Base-by-base conservation (phyloP, 805 yeast species). In the Hanseniaspora jakobsenii region DNA sequence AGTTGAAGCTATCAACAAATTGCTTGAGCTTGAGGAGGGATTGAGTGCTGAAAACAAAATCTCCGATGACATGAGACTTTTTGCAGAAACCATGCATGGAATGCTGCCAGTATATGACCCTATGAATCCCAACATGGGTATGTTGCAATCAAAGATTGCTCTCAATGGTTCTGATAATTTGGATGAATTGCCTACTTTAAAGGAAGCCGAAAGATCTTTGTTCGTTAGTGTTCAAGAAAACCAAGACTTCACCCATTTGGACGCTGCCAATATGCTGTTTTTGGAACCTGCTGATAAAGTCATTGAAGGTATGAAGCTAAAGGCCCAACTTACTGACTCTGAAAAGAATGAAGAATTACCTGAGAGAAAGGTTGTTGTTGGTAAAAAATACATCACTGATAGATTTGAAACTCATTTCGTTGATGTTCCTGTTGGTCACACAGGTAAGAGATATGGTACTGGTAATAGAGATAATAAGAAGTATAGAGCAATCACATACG, bases 211-310 rank as follows among this genome's bases (percentile, higher is more conserved):
- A 50, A 77, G 76, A 51, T 84, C 93, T 51, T 70, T 89, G 51
- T 87, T 87, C 67, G 64, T 84, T 58, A 81, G 94, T 10, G 78
- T 89, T 59, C 89, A 95, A 8, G 98, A 89, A 64, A 78, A 86
- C 22, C 94, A 86, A 65, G 94, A 95, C 8, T 87, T 89, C 59
- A 95, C 95, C 6, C 94, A 96, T 4, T 71, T 86, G 5, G 97
- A 91, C 58, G 96, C 98, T 12, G 95, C 98, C 39, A 67, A 76
- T 47, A 73, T 81, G 31, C 74, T 84, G 51, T 86, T 72, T 34
- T 69, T 89, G 51, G 87, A 83, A 59, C 94, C 95, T n/a, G 96
- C 97, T 23, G 73, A 76, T 38, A 75, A 70, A 29, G 81, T 91
- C 2, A 69, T 87, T 53, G 75, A 77, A 53, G 75, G 74, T 59